A percentile compares a stretch with the other conserved stretches of the same genome.
Evolutionary conservation across 228 moss, liverwort and hornwort species (phyloP).

Genomic region (Sphagnum fallax): DNA sequence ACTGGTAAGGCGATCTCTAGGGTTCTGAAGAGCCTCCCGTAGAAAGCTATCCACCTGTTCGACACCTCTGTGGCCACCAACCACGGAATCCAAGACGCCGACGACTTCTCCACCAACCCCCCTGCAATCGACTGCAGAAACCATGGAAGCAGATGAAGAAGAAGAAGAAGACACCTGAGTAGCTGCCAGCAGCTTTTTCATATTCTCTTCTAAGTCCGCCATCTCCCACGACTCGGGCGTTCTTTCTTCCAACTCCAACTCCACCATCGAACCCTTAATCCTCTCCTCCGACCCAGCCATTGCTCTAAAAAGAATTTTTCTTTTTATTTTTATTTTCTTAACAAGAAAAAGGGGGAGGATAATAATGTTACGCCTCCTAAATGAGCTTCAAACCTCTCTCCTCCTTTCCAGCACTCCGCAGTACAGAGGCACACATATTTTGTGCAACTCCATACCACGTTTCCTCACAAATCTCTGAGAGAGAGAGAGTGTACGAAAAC

Average conservation of each 20-base stretch:
- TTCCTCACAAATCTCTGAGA: no score
- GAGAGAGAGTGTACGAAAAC: no score
- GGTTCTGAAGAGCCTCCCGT: constrained; percentile 88
- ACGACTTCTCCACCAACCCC: constrained; percentile 11
- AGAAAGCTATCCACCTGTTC: constrained; percentile 89
- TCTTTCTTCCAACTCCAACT: constrained; percentile 48
- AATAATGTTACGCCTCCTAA: no score
- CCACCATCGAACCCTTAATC: constrained; percentile 77
- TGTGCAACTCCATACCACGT: no score
- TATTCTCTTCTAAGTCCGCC: constrained; percentile 86
- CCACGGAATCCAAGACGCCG: constrained; percentile 19
- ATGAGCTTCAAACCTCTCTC: no score
- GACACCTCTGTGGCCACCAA: constrained; percentile 20
- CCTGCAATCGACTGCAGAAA: no score
- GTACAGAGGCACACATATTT: no score
- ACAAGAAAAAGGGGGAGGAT: no score
- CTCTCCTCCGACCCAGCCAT: constrained; percentile 22
- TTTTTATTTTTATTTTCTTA: no score
- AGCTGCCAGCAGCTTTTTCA: constrained; percentile 52
- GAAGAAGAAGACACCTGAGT: constrained; percentile 10
- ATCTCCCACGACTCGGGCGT: constrained; percentile 94
- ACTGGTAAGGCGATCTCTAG: constrained; percentile 97
- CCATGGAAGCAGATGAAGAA: constrained; percentile 19
- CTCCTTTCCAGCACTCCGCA: no score
- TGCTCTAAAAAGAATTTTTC: no score